Conservation (phyloP, 805 yeast species). For the Saturnispora besseyi region DNA sequence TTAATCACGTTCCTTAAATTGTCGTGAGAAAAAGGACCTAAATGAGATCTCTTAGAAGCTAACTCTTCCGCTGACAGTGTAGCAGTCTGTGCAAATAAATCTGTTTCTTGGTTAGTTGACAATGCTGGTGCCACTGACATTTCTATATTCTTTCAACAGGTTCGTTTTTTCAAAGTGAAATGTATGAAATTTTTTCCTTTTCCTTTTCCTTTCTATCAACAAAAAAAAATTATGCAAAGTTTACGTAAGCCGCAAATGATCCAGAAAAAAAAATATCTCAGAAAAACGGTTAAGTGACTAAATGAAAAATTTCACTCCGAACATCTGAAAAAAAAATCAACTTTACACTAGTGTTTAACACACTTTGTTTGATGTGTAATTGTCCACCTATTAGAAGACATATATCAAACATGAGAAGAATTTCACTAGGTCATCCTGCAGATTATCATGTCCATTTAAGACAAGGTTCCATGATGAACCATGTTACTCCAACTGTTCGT, state of each 20-base stretch:
- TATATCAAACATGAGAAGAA: slow-evolving; percentile 4
- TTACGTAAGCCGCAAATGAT: not conserved
- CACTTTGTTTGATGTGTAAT: not conserved
- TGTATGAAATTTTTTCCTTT: not conserved
- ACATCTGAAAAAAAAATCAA: not conserved
- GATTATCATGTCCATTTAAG: slow-evolving; percentile 96
- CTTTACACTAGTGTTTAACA: not conserved
- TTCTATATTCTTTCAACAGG: not conserved
- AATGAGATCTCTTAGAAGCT: slow-evolving; percentile 16
- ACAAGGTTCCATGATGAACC: slow-evolving; percentile 87
- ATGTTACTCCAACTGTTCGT: slow-evolving; percentile 81
- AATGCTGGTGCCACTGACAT: slow-evolving; percentile 43
- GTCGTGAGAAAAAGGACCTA: slow-evolving; percentile 21
- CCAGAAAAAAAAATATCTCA: not conserved
- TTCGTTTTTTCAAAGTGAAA: not conserved
- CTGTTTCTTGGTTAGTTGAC: slow-evolving; percentile 65
- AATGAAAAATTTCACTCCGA: not conserved
- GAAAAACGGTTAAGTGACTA: not conserved
- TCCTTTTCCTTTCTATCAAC: not conserved
- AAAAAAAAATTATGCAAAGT: not conserved
- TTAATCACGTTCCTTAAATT: slow-evolving; percentile 30
- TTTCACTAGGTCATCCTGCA: slow-evolving; percentile 54
- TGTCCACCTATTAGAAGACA: slow-evolving; percentile 1
- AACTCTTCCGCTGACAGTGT: slow-evolving; percentile 20
- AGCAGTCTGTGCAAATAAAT: slow-evolving; percentile 32